Percentiles rank a stretch among this genome's conserved stretches.
Conservation (phyloP, 164 flowering plant genomes). For the Nymphaea thermarum region DNA sequence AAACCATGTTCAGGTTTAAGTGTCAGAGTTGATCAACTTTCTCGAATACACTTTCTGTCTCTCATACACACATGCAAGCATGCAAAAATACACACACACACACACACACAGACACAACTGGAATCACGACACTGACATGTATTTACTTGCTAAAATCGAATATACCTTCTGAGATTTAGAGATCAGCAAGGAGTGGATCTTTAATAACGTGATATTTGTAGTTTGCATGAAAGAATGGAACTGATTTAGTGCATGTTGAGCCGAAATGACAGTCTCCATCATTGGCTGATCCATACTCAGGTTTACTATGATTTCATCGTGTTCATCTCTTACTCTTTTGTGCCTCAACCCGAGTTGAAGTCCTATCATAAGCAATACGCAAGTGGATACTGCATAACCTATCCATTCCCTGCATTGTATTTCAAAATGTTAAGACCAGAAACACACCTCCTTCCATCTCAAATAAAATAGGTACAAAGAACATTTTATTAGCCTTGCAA, state of each 20-base stretch:
- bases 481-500: no score
- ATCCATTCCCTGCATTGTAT: slow-evolving; percentile 59
- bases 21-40: no score
- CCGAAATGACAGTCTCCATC: slow-evolving; percentile 71
- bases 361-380: slow-evolving; percentile 29
- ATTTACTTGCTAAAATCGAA: background rate
- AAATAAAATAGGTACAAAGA: no score
- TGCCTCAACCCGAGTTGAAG: slow-evolving; percentile 39
- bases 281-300: slow-evolving; percentile 56
- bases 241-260: slow-evolving; percentile 50
- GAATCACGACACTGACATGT: background rate
- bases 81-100: background rate
- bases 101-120: background rate
- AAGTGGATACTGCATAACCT: slow-evolving; percentile 47
- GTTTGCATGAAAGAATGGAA: slow-evolving; percentile 34
- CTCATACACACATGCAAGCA: background rate
- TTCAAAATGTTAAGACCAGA: no score
- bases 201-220: slow-evolving; percentile 50
- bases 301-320: slow-evolving; percentile 34
- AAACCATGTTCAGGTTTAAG: no score
- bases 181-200: slow-evolving; percentile 40
- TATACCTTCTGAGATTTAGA: slow-evolving; percentile 57
- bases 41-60: background rate
- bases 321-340: slow-evolving; percentile 12
- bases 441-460: no score